Percentiles rank a stretch among this genome's conserved stretches.
Conservation (phyloP, 2,329 filamentous ascomycete species). For the Trichoderma gracile region DNA sequence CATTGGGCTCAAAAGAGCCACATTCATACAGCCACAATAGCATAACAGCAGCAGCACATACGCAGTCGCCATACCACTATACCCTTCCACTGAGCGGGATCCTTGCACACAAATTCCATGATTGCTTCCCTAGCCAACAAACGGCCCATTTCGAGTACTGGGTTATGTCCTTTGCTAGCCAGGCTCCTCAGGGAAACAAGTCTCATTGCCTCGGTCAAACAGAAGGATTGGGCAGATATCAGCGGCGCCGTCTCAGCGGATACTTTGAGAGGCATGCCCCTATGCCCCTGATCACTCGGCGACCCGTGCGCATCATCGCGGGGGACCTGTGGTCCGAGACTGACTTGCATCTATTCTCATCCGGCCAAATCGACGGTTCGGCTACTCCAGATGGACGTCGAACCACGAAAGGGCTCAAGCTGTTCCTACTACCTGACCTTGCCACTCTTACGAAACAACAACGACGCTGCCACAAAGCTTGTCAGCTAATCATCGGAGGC, state of each 20-base stretch:
- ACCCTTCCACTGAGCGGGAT: neutral
- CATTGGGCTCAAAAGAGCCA: neutral
- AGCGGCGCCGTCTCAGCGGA: neutral
- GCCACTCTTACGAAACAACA: neutral
- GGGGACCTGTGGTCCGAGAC: neutral
- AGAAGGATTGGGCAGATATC: neutral
- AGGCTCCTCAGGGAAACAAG: neutral
- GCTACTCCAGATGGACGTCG: neutral
- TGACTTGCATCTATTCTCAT: neutral
- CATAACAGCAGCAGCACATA: neutral
- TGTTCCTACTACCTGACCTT: neutral
- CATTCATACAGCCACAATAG: too few species aligned
- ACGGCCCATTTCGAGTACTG: neutral
- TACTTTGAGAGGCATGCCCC: neutral
- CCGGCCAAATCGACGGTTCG: neutral
- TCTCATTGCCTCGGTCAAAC: neutral
- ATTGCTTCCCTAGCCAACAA: neutral
- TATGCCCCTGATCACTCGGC: slow-evolving; percentile 13
- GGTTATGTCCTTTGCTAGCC: neutral
- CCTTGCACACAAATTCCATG: neutral
- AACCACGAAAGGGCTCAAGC: neutral
- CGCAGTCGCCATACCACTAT: neutral
- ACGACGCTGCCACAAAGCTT: neutral
- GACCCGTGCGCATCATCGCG: neutral
- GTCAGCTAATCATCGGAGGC: neutral